phyloP scores from a whole-genome alignment of 139 green algal species.

The Auxenochlorella pyrenoidosa region DNA sequence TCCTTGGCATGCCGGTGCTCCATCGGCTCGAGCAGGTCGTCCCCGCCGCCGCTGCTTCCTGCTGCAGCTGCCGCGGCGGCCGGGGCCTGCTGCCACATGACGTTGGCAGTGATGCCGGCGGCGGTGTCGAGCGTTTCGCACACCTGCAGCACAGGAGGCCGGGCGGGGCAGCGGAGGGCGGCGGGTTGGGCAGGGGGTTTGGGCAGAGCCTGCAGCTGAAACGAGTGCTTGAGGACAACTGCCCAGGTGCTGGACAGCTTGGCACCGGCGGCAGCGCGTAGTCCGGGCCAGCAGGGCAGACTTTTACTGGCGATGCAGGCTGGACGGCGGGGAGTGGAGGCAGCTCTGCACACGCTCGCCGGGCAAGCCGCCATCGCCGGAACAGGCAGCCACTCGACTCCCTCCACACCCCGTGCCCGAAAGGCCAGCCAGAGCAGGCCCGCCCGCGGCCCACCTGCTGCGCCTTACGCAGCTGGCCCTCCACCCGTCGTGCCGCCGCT shows the following conservation, averaged over 20 bases:
- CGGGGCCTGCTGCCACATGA: slow-evolving; percentile 33
- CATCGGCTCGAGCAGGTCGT: slow-evolving; percentile 1
- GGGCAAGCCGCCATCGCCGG: too few relatives aligned
- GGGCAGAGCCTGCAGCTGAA: neutral
- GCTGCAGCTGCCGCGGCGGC: neutral
- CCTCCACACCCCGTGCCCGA: too few relatives aligned
- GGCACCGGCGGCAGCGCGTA: too few relatives aligned
- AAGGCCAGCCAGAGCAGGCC: neutral
- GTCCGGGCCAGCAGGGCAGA: too few relatives aligned
- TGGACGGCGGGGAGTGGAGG: too few relatives aligned
- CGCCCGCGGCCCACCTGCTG: neutral
- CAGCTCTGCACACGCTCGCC: too few relatives aligned
- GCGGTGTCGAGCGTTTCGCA: slow-evolving; percentile 46
- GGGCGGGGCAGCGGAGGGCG: too few relatives aligned
- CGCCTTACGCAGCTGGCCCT: slow-evolving; percentile 32
- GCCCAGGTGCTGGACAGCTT: too few relatives aligned
- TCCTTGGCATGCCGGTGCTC: slow-evolving; percentile 16
- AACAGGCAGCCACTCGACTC: neutral
- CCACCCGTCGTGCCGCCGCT: slow-evolving; percentile 6
- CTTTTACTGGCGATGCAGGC: too few relatives aligned
- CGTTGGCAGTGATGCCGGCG: slow-evolving; percentile 15
- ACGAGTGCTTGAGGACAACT: neutral
- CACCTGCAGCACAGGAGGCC: slow-evolving; percentile 1
- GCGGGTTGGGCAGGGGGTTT: neutral
- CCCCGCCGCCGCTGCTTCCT: neutral